A percentile compares a stretch with the other conserved stretches of the same genome.
Evolutionary conservation across 129 eudicot genomes (phyloP).

Genomic region (Tagetes patula): DNA sequence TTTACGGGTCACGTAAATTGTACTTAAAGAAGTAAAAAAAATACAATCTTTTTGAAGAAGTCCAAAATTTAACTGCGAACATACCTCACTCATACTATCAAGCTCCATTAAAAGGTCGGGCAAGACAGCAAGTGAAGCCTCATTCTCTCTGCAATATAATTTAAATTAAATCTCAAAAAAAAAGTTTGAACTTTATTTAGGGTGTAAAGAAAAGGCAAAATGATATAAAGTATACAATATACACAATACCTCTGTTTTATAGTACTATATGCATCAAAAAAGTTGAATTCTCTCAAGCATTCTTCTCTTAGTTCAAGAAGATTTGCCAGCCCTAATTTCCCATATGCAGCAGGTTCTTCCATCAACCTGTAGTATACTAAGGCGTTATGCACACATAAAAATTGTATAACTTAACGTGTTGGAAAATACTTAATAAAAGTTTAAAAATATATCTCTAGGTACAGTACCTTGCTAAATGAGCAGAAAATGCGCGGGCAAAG

Average conservation of each 20-base stretch:
- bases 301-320: constrained; percentile 95
- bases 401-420: not conserved
- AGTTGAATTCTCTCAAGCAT: constrained; percentile 94
- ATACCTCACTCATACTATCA: constrained; percentile 88
- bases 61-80: not conserved
- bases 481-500: constrained; percentile 96
- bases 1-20: not conserved
- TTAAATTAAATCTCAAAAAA: not conserved
- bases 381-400: constrained; percentile 6
- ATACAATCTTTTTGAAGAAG: too few species aligned
- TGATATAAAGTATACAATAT: not conserved
- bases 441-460: not conserved
- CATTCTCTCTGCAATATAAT: constrained; percentile 68
- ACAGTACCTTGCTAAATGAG: constrained; percentile 85
- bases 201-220: not conserved
- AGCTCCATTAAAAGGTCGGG: constrained; percentile 89
- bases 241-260: constrained; percentile 78
- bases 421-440: not conserved
- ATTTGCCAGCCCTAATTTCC: constrained; percentile 90
- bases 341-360: constrained; percentile 99
- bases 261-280: constrained; percentile 87
- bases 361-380: constrained; percentile 46
- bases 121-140: constrained; percentile 97
- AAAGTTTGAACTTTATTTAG: not conserved
- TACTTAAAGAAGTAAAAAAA: constrained; percentile 10